A percentile compares a stretch with the other conserved stretches of the same genome.
phyloP scores from a whole-genome alignment of 495 filamentous ascomycete genomes.

The Talaromyces nanjingensis region DNA sequence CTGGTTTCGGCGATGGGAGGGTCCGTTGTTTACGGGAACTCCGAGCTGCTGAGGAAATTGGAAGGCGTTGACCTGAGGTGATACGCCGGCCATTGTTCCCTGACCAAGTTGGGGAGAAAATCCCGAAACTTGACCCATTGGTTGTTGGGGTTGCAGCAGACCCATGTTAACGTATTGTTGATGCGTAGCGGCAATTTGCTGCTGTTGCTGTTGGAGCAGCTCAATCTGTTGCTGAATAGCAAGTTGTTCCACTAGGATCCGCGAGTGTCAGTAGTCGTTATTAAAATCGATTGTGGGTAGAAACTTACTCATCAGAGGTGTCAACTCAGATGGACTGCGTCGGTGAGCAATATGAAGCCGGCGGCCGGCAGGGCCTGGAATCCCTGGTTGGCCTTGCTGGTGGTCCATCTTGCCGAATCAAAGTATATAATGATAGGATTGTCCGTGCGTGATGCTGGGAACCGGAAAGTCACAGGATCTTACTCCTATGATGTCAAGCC shows the following conservation, averaged over 20 bases:
- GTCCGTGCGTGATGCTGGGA: neutral
- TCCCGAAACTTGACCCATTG: conserved; percentile 55
- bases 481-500: neutral
- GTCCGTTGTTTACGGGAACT: conserved; percentile 65
- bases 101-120: conserved; percentile 65
- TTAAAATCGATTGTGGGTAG: conserved; percentile 16
- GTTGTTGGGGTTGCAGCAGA: conserved; percentile 78
- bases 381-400: conserved; percentile 69
- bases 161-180: conserved; percentile 98
- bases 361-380: conserved; percentile 77
- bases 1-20: conserved; percentile 94
- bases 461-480: neutral
- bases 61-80: conserved; percentile 74
- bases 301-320: conserved; percentile 95
- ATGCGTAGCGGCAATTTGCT: conserved; percentile 92
- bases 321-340: conserved; percentile 94
- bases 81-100: conserved; percentile 59
- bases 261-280: neutral
- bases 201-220: conserved; percentile 94
- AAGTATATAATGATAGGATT: conserved; percentile 7
- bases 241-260: conserved; percentile 81
- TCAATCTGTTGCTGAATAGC: conserved; percentile 99
- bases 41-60: conserved; percentile 78
- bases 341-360: conserved; percentile 96
- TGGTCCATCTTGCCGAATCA: conserved; percentile 65